A percentile compares a stretch with the other conserved stretches of the same genome.
Conservation (phyloP, 164 flowering plant genomes). For the Vitis amurensis region DNA sequence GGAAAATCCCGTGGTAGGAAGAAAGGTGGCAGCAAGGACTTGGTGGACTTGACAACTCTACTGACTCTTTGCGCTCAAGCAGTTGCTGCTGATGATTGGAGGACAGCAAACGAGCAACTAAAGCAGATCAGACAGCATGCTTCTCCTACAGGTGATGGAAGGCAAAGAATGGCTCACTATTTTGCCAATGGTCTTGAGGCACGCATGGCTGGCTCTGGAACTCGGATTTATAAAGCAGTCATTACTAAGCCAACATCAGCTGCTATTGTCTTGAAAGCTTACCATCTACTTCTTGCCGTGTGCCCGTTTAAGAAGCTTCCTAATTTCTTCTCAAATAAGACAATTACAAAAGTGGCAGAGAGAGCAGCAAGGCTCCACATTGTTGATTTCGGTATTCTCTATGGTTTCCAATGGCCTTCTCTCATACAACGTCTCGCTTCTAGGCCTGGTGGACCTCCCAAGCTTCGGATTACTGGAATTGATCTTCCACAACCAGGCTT, state of each 20-base stretch:
- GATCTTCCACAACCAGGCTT: slow-evolving; percentile 43
- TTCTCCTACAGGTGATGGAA: slow-evolving; percentile 41
- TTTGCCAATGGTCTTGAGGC: slow-evolving; percentile 50
- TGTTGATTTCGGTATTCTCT: slow-evolving; percentile 45
- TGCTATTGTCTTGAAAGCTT: slow-evolving; percentile 43
- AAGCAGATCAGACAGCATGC: slow-evolving; percentile 44
- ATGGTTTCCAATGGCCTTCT: slow-evolving; percentile 58
- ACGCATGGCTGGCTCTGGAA: slow-evolving; percentile 46
- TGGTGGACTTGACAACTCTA: slow-evolving; percentile 42
- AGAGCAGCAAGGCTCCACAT: slow-evolving; percentile 37
- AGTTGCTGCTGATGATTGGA: slow-evolving; percentile 30
- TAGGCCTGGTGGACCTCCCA: slow-evolving; percentile 38
- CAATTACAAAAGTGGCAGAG: slow-evolving; percentile 22
- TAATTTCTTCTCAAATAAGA: slow-evolving; percentile 28
- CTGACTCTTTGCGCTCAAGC: slow-evolving; percentile 49
- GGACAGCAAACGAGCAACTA: slow-evolving; percentile 34
- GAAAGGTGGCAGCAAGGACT: slow-evolving; percentile 21
- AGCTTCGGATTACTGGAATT: slow-evolving; percentile 40
- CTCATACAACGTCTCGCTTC: slow-evolving; percentile 38
- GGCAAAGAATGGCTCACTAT: slow-evolving; percentile 42
- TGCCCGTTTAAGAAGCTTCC: slow-evolving; percentile 41
- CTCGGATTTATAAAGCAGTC: slow-evolving; percentile 21
- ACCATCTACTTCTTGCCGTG: slow-evolving; percentile 31
- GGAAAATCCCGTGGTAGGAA: slow-evolving; percentile 31
- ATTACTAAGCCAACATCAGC: slow-evolving; percentile 24